Conservation (phyloP, 495 filamentous ascomycete species). For the Aspergillus taichungensis region DNA sequence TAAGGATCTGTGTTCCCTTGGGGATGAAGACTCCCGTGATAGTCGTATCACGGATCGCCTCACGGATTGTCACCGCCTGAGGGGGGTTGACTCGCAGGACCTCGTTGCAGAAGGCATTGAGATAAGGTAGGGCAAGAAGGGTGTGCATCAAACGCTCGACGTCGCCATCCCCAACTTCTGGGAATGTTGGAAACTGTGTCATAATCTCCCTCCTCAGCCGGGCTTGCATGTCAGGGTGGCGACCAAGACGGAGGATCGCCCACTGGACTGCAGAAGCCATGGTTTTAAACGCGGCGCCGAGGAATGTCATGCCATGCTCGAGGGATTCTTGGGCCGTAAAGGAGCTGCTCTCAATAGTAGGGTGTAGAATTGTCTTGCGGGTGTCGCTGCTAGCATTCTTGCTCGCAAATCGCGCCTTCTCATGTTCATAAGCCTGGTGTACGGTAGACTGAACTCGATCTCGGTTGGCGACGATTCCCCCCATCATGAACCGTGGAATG, state of each 20-base stretch:
- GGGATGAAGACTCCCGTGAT: conserved; percentile 44
- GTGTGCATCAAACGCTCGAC: background rate
- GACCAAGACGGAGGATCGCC: conserved; percentile 14
- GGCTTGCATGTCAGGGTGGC: conserved; percentile 11
- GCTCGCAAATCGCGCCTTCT: no score
- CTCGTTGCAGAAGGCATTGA: conserved; percentile 48
- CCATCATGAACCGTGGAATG: no score
- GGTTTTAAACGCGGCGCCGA: conserved; percentile 65
- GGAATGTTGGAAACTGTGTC: background rate
- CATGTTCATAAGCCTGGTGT: no score
- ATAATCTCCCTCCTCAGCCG: conserved; percentile 14
- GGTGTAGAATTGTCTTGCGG: no score
- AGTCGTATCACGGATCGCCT: conserved; percentile 46
- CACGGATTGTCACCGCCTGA: conserved; percentile 47
- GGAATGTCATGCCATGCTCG: conserved; percentile 74
- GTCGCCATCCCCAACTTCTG: no score
- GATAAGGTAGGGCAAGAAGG: conserved; percentile 29
- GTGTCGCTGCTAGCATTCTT: no score
- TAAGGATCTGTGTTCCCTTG: conserved; percentile 38
- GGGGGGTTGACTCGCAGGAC: conserved; percentile 41
- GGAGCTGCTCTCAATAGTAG: conserved; percentile 50
- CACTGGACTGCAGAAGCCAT: conserved; percentile 15
- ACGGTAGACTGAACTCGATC: no score
- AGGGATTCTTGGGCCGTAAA: conserved; percentile 58
- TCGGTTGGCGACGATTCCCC: no score